Conservation (phyloP, 129 eudicot genomes). For the Flaveria sonorensis region DNA sequence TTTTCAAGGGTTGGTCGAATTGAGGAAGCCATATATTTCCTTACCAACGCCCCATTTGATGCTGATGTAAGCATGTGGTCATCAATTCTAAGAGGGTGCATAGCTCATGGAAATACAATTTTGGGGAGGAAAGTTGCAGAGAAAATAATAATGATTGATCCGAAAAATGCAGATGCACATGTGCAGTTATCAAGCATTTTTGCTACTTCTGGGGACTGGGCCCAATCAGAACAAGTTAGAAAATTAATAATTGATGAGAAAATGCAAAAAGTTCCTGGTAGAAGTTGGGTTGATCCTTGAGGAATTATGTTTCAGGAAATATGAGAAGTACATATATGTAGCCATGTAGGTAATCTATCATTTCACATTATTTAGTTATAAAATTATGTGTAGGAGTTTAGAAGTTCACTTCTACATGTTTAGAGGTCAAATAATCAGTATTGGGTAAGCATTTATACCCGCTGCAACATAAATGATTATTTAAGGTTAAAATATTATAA, state of each 20-base stretch:
- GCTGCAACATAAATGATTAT: no score
- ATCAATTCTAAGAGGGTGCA: conserved; percentile 81
- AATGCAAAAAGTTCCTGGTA: conserved; percentile 64
- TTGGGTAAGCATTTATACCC: not conserved
- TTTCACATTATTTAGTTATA: not conserved
- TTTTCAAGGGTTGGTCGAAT: conserved; percentile 71
- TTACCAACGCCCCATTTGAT: conserved; percentile 56
- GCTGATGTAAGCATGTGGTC: conserved; percentile 84
- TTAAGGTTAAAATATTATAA: no score
- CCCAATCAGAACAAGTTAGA: conserved; percentile 57
- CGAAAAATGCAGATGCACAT: conserved; percentile 63
- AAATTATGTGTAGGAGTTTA: not conserved
- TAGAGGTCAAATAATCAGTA: not conserved
- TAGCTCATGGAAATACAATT: conserved; percentile 57
- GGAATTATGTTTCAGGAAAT: not conserved
- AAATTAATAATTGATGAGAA: conserved; percentile 51
- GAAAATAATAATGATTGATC: conserved; percentile 56
- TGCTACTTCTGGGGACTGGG: conserved; percentile 79
- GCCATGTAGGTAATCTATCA: not conserved
- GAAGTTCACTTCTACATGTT: not conserved
- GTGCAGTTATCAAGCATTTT: conserved; percentile 69
- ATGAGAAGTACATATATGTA: not conserved
- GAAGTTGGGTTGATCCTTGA: conserved; percentile 69
- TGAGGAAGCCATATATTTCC: conserved; percentile 61
- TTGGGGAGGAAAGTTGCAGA: conserved; percentile 60